Conservation (phyloP, 75 land plant species). For the Isoetes taiwanensis region DNA sequence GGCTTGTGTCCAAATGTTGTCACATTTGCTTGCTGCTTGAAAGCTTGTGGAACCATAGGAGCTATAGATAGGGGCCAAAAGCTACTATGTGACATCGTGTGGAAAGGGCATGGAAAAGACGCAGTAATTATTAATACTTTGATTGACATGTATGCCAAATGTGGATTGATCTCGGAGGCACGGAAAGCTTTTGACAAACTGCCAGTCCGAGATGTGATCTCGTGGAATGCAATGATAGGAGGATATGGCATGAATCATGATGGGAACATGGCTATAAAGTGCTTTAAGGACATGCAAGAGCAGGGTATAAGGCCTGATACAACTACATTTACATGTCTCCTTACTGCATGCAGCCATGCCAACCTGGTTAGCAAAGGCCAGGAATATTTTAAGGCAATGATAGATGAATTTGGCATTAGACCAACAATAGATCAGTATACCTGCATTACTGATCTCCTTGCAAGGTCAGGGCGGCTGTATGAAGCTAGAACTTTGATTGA, state of each 20-base stretch:
- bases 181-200: slow-evolving; percentile 5
- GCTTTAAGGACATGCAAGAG: slow-evolving; percentile 10
- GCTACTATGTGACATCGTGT: background rate
- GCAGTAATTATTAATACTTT: no score
- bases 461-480: slow-evolving; percentile 4
- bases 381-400: slow-evolving; percentile 8
- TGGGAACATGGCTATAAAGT: slow-evolving; percentile 6
- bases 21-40: slow-evolving; percentile 12
- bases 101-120: no score
- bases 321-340: slow-evolving; percentile 12
- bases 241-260: slow-evolving; percentile 13
- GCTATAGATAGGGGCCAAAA: background rate
- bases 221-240: slow-evolving; percentile 15
- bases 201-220: slow-evolving; percentile 10
- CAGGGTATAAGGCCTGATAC: slow-evolving; percentile 6
- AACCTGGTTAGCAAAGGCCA: slow-evolving; percentile 6
- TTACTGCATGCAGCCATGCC: slow-evolving; percentile 12
- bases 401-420: slow-evolving; percentile 2
- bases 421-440: slow-evolving; percentile 12
- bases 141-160: slow-evolving; percentile 10
- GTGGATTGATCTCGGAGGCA: slow-evolving; percentile 6
- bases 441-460: slow-evolving; percentile 17
- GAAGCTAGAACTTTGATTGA: slow-evolving; percentile 7
- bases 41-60: slow-evolving; percentile 8
- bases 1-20: slow-evolving; percentile 9